phyloP scores from a whole-genome alignment of 306 rosid species.

The Pueraria montana region DNA sequence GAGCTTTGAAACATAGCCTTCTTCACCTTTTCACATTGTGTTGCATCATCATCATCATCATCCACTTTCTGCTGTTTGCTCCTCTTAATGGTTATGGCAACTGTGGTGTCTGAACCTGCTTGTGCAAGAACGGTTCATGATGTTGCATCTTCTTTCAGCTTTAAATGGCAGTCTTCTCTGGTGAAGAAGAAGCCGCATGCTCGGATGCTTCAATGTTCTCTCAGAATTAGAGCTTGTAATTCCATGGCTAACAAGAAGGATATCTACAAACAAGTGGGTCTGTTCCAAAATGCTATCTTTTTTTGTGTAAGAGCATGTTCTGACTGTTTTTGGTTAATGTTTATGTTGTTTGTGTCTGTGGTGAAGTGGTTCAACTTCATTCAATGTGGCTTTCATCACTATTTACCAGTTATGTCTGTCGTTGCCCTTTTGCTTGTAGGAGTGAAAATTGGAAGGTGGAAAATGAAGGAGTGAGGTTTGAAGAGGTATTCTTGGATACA shows the following conservation, averaged over 20 bases:
- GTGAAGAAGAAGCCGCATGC: constrained; percentile 34
- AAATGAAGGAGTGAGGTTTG: neutral
- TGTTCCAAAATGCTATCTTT: constrained; percentile 46
- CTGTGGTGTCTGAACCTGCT: constrained; percentile 52
- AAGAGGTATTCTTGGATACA: neutral
- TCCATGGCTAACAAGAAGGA: constrained; percentile 59
- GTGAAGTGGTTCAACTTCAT: neutral
- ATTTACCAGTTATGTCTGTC: neutral
- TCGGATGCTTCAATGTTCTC: constrained; percentile 36
- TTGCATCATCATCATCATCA: neutral
- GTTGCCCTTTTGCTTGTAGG: constrained; percentile 3
- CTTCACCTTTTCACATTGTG: neutral
- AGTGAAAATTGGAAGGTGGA: constrained; percentile 1
- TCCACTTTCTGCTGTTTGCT: neutral
- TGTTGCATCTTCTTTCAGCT: constrained; percentile 43
- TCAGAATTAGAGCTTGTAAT: constrained; percentile 63
- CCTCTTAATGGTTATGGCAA: constrained; percentile 40
- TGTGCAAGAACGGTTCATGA: constrained; percentile 45
- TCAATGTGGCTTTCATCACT: neutral
- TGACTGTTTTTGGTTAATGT: neutral
- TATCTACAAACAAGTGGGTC: constrained; percentile 82
- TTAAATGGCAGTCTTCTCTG: constrained; percentile 48
- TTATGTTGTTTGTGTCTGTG: neutral
- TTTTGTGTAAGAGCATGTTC: neutral
- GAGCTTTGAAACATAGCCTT: constrained; percentile 6